Conservation (phyloP, 148 eudicot species). For the Diospyros kaki region DNA sequence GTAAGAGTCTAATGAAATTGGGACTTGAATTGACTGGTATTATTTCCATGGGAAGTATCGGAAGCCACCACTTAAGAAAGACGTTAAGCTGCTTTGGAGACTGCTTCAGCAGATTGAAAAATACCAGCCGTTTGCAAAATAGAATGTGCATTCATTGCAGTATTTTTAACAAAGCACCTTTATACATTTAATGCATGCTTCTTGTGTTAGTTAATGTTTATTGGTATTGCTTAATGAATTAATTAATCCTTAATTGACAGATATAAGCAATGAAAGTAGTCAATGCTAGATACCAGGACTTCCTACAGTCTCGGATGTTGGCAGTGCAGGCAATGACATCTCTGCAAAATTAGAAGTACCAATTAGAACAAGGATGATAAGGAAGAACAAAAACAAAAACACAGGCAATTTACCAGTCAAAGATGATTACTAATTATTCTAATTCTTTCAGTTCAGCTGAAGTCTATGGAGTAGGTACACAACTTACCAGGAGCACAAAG, state of each 20-base stretch:
- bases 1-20: neutral
- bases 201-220: neutral
- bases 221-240: neutral
- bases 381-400: neutral
- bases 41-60: neutral
- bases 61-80: neutral
- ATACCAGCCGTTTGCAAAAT: neutral
- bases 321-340: slow-evolving; percentile 95
- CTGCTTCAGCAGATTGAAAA: neutral
- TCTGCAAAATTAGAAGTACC: slow-evolving; percentile 44
- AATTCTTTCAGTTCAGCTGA: neutral
- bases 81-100: neutral
- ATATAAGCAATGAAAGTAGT: neutral
- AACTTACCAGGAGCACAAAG: slow-evolving; percentile 93
- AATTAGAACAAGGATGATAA: slow-evolving; percentile 1
- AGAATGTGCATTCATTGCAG: neutral
- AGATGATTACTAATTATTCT: neutral
- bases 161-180: neutral
- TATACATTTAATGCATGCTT: neutral
- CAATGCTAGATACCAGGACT: slow-evolving; percentile 42
- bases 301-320: slow-evolving; percentile 54
- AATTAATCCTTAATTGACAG: neutral
- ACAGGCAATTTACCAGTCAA: too few species aligned
- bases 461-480: too few species aligned
- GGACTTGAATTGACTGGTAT: neutral